phyloP scores from a whole-genome alignment of 805 yeast genomes.

The Millerozyma miso region DNA sequence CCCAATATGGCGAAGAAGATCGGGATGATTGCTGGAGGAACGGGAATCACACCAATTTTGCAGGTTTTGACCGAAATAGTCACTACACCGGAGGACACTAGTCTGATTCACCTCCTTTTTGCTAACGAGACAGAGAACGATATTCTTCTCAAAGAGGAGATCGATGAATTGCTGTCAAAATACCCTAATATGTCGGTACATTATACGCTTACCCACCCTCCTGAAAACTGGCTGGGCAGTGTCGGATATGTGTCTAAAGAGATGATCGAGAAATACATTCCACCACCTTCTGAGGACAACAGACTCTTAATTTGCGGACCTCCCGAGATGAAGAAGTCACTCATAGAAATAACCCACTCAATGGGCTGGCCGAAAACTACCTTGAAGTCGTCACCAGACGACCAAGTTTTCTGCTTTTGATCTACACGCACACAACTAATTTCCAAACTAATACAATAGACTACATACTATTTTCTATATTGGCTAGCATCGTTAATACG shows the following conservation, averaged over 20 bases:
- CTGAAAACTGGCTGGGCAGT: constrained; percentile 51
- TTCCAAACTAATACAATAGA: too few relatives aligned
- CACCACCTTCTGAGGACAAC: constrained; percentile 44
- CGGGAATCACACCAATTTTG: constrained; percentile 86
- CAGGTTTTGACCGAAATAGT: constrained; percentile 71
- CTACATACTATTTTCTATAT: too few relatives aligned
- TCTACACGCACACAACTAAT: too few relatives aligned
- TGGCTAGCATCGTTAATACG: too few relatives aligned
- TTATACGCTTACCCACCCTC: constrained; percentile 50
- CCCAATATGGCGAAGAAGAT: constrained; percentile 59
- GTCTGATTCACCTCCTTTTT: constrained; percentile 58
- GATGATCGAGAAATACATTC: constrained; percentile 50
- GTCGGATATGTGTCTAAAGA: constrained; percentile 60
- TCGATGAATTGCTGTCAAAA: constrained; percentile 61
- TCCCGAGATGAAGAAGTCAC: constrained; percentile 55
- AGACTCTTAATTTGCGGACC: constrained; percentile 75
- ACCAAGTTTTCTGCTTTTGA: constrained; percentile 58
- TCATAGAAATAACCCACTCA: constrained; percentile 48
- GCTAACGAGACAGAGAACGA: constrained; percentile 78
- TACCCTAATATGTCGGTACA: constrained; percentile 61
- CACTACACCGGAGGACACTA: constrained; percentile 63
- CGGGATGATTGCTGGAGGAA: constrained; percentile 77
- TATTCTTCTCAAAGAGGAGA: constrained; percentile 64
- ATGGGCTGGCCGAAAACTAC: constrained; percentile 58
- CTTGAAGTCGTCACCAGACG: constrained; percentile 44